Conservation (phyloP, 345 rosid genomes). For the Gossypium arboreum region DNA sequence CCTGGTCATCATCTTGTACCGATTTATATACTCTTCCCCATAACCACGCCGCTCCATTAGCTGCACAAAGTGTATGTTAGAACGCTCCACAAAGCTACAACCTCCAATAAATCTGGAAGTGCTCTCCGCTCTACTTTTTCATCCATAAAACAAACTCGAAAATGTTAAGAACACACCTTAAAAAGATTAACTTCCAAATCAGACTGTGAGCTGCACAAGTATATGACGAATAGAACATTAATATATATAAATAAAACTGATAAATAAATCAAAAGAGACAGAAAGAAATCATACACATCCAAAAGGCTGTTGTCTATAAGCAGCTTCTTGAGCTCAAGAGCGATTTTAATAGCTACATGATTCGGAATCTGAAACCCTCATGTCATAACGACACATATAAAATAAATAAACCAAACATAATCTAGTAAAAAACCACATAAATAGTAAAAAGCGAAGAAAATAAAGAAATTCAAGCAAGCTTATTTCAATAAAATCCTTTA, state of each 20-base stretch:
- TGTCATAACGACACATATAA: neutral
- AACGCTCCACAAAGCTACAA: neutral
- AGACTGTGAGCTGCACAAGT: slow-evolving; percentile 71
- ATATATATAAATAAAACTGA: neutral
- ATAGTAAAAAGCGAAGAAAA: neutral
- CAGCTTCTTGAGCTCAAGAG: slow-evolving; percentile 96
- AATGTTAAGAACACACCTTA: slow-evolving; percentile 45
- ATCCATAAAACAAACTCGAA: neutral
- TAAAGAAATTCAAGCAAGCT: neutral
- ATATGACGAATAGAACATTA: neutral
- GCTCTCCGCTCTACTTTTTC: neutral
- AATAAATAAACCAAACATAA: neutral
- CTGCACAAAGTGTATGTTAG: slow-evolving; percentile 37
- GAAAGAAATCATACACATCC: slow-evolving; percentile 67
- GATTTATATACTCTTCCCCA: slow-evolving; percentile 80
- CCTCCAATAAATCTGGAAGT: neutral
- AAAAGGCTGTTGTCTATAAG: slow-evolving; percentile 95
- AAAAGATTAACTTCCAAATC: slow-evolving; percentile 91
- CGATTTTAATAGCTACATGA: slow-evolving; percentile 90
- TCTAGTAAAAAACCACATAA: neutral
- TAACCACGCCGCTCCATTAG: slow-evolving; percentile 92
- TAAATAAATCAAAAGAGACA: neutral
- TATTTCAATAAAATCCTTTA: neutral
- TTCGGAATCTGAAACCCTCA: slow-evolving; percentile 71
- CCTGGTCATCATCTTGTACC: slow-evolving; percentile 99